Base-by-base conservation (phyloP, 2,329 filamentous ascomycete species). In the Chaetoscypha palmicola region DNA sequence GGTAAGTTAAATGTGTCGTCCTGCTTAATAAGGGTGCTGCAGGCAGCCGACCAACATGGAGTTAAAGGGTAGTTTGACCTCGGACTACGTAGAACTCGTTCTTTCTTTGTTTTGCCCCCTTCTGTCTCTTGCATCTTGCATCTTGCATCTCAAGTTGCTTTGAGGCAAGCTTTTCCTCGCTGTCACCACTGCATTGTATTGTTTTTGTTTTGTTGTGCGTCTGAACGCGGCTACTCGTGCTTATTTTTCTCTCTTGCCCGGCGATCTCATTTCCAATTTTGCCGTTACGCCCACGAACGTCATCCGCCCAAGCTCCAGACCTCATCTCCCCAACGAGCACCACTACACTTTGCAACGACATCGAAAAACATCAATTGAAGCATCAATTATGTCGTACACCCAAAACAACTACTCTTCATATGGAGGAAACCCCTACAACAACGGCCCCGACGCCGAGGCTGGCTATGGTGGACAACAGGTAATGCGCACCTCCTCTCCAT, bases 341-440 rank as follows among this genome's bases (percentile, higher is more conserved):
- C 37, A 26, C 16, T 10, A 39, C 24, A 10, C 24, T 14, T n/a
- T 24, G n/a, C n/a, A n/a, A n/a, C n/a, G n/a, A n/a, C n/a, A n/a
- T 26, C 23, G 17, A 10, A 10, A 36, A 34, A 37, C 38, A 53
- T 55, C 50, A 55, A 54, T 57, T 51, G 51, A n/a, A 46, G 44
- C 44, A 45, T 70, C 51, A 74, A 56, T 43, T 16, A 81, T 83
- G 79, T 77, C 77, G 54, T 75, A 79, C 67, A 67, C 70, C 51
- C 74, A 76, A 58, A 17, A 17, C 11, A 81, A 83, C 62, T 69
- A 74, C 52, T 72, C 75, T 36, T 57, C 75, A 37, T 57, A 59
- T 38, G 58, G 58, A 51, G 59, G 59, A 51, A 83, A 84, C 60
- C 81, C 80, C 30, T 86, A 86, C 62, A 69, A 74, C 49, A 69